Base-by-base conservation (phyloP, 805 yeast genomes). In the Saccharomycopsis fodiens region DNA sequence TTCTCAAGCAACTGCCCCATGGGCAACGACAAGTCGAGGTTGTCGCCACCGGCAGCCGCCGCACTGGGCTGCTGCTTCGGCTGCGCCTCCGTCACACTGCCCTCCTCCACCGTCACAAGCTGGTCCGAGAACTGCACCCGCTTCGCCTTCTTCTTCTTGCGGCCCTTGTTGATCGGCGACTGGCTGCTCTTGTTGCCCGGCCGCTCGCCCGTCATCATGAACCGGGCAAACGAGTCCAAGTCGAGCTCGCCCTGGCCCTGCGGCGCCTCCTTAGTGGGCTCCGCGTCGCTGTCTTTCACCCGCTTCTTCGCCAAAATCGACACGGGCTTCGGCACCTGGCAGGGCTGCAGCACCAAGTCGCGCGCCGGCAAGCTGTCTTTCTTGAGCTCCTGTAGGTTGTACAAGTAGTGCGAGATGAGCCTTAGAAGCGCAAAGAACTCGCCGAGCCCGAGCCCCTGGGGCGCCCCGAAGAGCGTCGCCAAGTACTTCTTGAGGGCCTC, bases 371-470 rank as follows among this genome's bases (percentile, higher is more conserved):
- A 59, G 29, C 62, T 55, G 2, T 82, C 82, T 29, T 61, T 55
- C 2, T 64, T 40, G 3, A 21, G n/a, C 16, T 35, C 34, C 6
- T 35, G 35, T 2, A 41, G 30, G 39, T 68, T 67, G 44, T 63
- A 62, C 15, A 85, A 61, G 0, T 82, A 69, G 60, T 86, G 96
- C 16, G 95, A 75, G 12, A 88, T 72, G 17, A 93, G 72, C 55
- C 98, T 70, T 44, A 91, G 60, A 31, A 87, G 72, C 0, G 95
- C 96, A 65, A 85, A 93, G 64, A 93, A 91, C 60, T 88, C 94
- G 4, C 95, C 95, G 45, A 88, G 80, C 56, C 86, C 88, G 45
- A 91, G 70, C 2, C 83, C 39, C 31, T 23, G 73, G 46, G 69
- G 70, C 29, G 72, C 55, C 44, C 74, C 70, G 58, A 79, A 79